phyloP scores from a whole-genome alignment of 176 grass and related monocot genomes.

The sorghum (Sorghum bicolor) region Sorghum_bicolor_NCBIv3 NC_012873.2:54320001-54320500 shows the following conservation, averaged over 20 bases:
- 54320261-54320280: slow-evolving; percentile 41
- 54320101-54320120: too few relatives aligned
- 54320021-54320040: not conserved
- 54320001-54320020: too few relatives aligned
- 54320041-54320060: not conserved
- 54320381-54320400: slow-evolving; percentile 63
- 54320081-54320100: too few relatives aligned
- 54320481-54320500: slow-evolving; percentile 43
- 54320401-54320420: slow-evolving; percentile 55
- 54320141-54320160: not conserved
- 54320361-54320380: slow-evolving; percentile 55
- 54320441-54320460: slow-evolving; percentile 27
- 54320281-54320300: slow-evolving; percentile 73
- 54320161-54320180: not conserved
- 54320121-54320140: not conserved
- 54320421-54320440: slow-evolving; percentile 15
- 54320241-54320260: slow-evolving; percentile 7
- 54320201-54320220: not conserved
- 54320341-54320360: slow-evolving; percentile 56
- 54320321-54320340: slow-evolving; percentile 66
- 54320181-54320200: not conserved
- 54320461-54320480: slow-evolving; percentile 38
- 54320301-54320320: slow-evolving; percentile 47
- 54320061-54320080: too few relatives aligned
- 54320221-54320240: not conserved